Evolutionary conservation across 140 eudicot species (phyloP).

Genomic region (Bidens hawaiensis): DNA sequence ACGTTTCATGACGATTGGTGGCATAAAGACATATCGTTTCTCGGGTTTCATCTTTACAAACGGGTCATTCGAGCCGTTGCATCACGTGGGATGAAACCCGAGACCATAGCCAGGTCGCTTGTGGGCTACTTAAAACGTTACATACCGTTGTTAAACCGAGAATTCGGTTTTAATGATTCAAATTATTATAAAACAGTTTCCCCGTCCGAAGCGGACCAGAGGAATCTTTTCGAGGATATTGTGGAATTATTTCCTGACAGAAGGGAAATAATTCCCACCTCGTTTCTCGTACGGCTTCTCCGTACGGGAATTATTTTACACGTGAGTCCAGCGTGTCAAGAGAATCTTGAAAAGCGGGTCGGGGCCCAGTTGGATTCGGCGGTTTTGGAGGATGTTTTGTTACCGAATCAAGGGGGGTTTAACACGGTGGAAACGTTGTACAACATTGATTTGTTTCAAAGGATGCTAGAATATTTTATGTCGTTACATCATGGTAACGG

Average conservation of each 20-base stretch:
- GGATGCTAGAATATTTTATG: slow-evolving; percentile 76
- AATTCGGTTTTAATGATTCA: slow-evolving; percentile 44
- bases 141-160: slow-evolving; percentile 54
- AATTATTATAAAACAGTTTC: slow-evolving; percentile 37
- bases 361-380: slow-evolving; percentile 73
- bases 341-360: slow-evolving; percentile 66
- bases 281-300: slow-evolving; percentile 54
- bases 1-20: slow-evolving; percentile 54
- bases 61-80: slow-evolving; percentile 60
- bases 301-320: slow-evolving; percentile 60
- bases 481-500: slow-evolving; percentile 39
- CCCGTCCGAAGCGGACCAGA: slow-evolving; percentile 63
- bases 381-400: slow-evolving; percentile 51
- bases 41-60: slow-evolving; percentile 55
- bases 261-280: slow-evolving; percentile 58
- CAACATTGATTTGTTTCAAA: slow-evolving; percentile 80
- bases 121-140: slow-evolving; percentile 56
- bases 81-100: slow-evolving; percentile 60
- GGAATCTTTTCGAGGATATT: slow-evolving; percentile 72
- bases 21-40: slow-evolving; percentile 66
- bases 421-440: slow-evolving; percentile 57
- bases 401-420: slow-evolving; percentile 78
- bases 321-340: slow-evolving; percentile 57
- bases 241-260: slow-evolving; percentile 58
- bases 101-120: slow-evolving; percentile 56